Base-by-base conservation (phyloP, 2,329 filamentous ascomycete species). In the Zasmidium angulare region DNA sequence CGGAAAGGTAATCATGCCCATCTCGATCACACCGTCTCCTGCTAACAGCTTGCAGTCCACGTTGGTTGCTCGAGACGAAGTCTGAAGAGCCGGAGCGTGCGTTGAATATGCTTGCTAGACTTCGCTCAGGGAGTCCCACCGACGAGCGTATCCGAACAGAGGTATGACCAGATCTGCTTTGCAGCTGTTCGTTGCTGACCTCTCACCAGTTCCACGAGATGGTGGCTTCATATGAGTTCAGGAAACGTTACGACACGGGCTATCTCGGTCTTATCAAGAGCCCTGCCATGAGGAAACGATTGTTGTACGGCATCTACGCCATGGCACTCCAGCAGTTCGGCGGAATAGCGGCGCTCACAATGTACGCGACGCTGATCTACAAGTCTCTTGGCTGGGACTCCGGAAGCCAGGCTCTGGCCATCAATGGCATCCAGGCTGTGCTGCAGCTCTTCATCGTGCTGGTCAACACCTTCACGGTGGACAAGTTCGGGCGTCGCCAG, bases 401-500 rank as follows among this genome's bases (percentile, higher is more conserved):
- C 23, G 74, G 74, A 24, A 69, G 68, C 10, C 74, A 76, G 48
- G 74, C 72, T 9, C 65, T 75, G 19, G 68, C 72, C 9, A 75
- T 76, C 65, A 77, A 77, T 55, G 74, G 73, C 23, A 74, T 75
- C 47, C 75, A 77, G 59, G 65, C 74, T 11, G 70, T 73, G 7
- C 65, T 76, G 12, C 75, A 77, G 55, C 68, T 76, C 2, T 67
- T 76, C 48, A 75, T 76, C 43, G 74, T 76, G 2, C 60, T 76
- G 14, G 74, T 77, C 50, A 76, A 77, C 59, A 77, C 75, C 7
- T 75, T 76, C 60, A 76, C 75, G 0, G 75, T 77, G 24, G 74
- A 76, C 52, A 57, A 65, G 17, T 76, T 72, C 50, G 74, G 74
- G 2, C 68, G 75, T 20, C 69, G 69, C 48, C 62, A 67, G n/a